Percentiles rank a stretch among this genome's conserved stretches.
Conservation (phyloP, 1,284 basidiomycete species). For the Blastosporella zonata region DNA sequence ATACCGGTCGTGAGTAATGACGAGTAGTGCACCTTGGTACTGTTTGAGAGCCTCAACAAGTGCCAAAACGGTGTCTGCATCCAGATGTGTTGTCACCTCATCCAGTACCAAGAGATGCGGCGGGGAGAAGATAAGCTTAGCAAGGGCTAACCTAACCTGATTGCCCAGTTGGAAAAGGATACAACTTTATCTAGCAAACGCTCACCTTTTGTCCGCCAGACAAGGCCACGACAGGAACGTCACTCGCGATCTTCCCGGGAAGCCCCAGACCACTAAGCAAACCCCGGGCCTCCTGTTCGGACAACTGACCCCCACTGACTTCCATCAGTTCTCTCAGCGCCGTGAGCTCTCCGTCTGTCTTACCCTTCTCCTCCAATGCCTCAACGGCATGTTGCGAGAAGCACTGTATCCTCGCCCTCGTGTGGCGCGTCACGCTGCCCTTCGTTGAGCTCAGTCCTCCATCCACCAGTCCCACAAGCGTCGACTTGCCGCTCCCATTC, state of each 20-base stretch:
- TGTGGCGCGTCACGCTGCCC: slow-evolving; percentile 58
- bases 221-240: slow-evolving; percentile 42
- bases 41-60: slow-evolving; percentile 52
- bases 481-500: slow-evolving; percentile 55
- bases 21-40: slow-evolving; percentile 58
- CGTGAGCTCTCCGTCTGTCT: slow-evolving; percentile 23
- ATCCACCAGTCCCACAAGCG: slow-evolving; percentile 54
- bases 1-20: slow-evolving; percentile 67
- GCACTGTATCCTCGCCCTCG: slow-evolving; percentile 54
- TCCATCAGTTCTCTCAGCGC: slow-evolving; percentile 40
- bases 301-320: slow-evolving; percentile 28
- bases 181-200: not conserved
- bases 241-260: slow-evolving; percentile 41
- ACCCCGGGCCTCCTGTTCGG: slow-evolving; percentile 42
- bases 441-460: slow-evolving; percentile 39
- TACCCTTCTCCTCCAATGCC: slow-evolving; percentile 35
- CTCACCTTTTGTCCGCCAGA: slow-evolving; percentile 61
- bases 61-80: slow-evolving; percentile 61
- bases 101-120: slow-evolving; percentile 61
- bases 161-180: not conserved
- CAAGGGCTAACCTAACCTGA: slow-evolving; percentile 43
- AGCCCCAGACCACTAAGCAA: slow-evolving; percentile 51
- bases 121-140: slow-evolving; percentile 42
- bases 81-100: slow-evolving; percentile 72
- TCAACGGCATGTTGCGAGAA: slow-evolving; percentile 59